These are phyloP conservation scores for Zopfia rhizophila DNA, from an alignment of 2,329 filamentous ascomycete species.

Conservation along the genomic window DNA sequence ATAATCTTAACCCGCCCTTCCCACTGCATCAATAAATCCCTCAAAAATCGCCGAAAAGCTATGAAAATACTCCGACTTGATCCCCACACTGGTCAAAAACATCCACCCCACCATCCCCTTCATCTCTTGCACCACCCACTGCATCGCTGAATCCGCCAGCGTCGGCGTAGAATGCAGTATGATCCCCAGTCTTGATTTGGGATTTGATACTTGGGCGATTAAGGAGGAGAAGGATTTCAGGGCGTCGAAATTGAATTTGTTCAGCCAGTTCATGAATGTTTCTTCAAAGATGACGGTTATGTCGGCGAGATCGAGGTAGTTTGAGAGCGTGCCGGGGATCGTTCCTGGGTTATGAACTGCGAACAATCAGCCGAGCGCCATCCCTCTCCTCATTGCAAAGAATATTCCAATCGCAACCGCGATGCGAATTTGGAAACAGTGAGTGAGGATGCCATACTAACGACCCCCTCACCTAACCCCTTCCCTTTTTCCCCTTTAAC, in stretches of 20 bases:
- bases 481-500: constrained; percentile 34
- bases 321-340: constrained; percentile 29
- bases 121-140: constrained; percentile 41
- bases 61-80: constrained; percentile 41
- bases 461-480: constrained; percentile 34
- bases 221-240: constrained; percentile 28
- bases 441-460: constrained; percentile 27
- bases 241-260: constrained; percentile 30
- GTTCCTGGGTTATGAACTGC: constrained; percentile 44
- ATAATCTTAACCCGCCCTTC: too few species aligned
- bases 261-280: constrained; percentile 40
- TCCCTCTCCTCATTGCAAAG: too few species aligned
- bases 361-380: too few species aligned
- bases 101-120: constrained; percentile 43
- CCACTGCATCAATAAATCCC: too few species aligned
- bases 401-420: too few species aligned
- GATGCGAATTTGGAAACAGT: not conserved
- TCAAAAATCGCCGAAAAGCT: constrained; percentile 37
- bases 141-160: constrained; percentile 32
- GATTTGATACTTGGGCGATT: constrained; percentile 22
- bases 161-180: constrained; percentile 41
- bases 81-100: constrained; percentile 36
- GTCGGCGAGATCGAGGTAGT: constrained; percentile 43
- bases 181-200: constrained; percentile 32
- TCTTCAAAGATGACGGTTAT: constrained; percentile 47